Percentiles rank a stretch among this genome's conserved stretches.
Conservation (phyloP, 371 early-diverging fungal genomes). For the Apophysomyces sp. region DNA sequence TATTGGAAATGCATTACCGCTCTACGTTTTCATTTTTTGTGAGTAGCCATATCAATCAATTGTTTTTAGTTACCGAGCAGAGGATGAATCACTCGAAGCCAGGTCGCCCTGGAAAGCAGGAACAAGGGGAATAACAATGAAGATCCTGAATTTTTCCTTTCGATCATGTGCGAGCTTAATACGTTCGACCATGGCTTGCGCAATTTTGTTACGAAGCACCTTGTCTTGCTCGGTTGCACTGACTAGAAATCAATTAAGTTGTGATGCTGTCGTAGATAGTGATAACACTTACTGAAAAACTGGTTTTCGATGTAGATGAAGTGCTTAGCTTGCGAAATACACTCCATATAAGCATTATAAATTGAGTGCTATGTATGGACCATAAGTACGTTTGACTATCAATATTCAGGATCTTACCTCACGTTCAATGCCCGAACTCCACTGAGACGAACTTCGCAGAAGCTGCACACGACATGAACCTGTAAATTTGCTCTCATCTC, state of each 20-base stretch:
- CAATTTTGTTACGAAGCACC: slow-evolving; percentile 43
- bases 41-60: too few relatives aligned
- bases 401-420: slow-evolving; percentile 28
- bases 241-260: slow-evolving; percentile 16
- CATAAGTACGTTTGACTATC: background rate
- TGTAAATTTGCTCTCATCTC: slow-evolving; percentile 65
- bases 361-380: slow-evolving; percentile 65
- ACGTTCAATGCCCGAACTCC: slow-evolving; percentile 67
- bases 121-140: slow-evolving; percentile 86
- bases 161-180: slow-evolving; percentile 74
- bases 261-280: background rate
- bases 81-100: slow-evolving; percentile 68
- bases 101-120: slow-evolving; percentile 92
- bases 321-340: slow-evolving; percentile 77
- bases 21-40: slow-evolving; percentile 6
- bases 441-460: slow-evolving; percentile 63
- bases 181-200: slow-evolving; percentile 73
- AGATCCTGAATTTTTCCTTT: slow-evolving; percentile 73
- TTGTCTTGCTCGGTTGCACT: slow-evolving; percentile 47
- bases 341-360: slow-evolving; percentile 79
- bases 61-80: slow-evolving; percentile 63
- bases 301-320: slow-evolving; percentile 97
- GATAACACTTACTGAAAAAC: slow-evolving; percentile 75
- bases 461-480: slow-evolving; percentile 73
- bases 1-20: slow-evolving; percentile 85